Evolutionary conservation across 176 grass and related monocot species (phyloP).

Genomic region (Avena sativa): DNA sequence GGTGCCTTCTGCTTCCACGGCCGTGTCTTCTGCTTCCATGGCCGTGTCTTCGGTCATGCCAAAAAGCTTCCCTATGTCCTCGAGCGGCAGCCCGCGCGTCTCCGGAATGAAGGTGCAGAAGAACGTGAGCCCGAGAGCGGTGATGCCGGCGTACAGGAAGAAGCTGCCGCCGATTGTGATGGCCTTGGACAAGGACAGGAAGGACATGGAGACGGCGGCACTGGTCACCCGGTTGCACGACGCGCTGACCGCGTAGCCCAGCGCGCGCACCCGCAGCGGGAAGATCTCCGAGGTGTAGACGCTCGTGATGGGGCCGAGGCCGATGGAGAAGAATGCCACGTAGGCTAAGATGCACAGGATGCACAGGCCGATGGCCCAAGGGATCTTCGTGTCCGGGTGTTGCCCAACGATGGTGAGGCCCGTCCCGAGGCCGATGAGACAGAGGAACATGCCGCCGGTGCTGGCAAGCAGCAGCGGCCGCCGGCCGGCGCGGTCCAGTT

Average conservation of each 20-base stretch:
- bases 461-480: conserved; percentile 63
- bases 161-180: conserved; percentile 78
- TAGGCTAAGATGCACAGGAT: conserved; percentile 53
- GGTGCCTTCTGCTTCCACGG: neutral
- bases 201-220: conserved; percentile 70
- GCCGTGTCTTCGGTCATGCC: conserved; percentile 26
- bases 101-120: conserved; percentile 63
- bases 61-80: conserved; percentile 64
- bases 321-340: conserved; percentile 78
- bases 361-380: conserved; percentile 61
- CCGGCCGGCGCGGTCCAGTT: conserved; percentile 62
- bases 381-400: conserved; percentile 29
- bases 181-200: conserved; percentile 70
- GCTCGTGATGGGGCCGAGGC: conserved; percentile 57
- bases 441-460: conserved; percentile 47
- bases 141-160: conserved; percentile 61
- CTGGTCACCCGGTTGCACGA: conserved; percentile 66
- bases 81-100: conserved; percentile 66
- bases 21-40: neutral
- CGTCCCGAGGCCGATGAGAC: conserved; percentile 52
- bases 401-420: conserved; percentile 53
- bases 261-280: conserved; percentile 65
- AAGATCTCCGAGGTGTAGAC: conserved; percentile 77
- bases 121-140: conserved; percentile 48
- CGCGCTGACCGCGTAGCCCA: conserved; percentile 51